Percentiles rank a stretch among this genome's conserved stretches.
These are phyloP conservation scores for Davidsoniella virescens DNA, from an alignment of 2,329 filamentous ascomycete species.

Conservation along the genomic window DNA sequence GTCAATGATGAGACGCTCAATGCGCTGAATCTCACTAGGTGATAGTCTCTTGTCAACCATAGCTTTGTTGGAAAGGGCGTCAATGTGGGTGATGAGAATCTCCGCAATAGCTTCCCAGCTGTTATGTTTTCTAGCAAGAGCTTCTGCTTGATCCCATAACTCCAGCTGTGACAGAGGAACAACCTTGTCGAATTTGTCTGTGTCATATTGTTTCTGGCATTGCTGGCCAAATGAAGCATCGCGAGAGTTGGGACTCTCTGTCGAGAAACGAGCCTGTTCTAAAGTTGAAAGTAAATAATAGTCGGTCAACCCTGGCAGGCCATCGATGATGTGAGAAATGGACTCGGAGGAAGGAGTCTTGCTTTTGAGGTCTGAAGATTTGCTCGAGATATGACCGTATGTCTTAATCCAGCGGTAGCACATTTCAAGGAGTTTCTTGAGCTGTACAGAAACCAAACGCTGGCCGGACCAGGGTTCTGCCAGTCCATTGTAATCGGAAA, in stretches of 20 bases:
- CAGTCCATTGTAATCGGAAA: constrained; percentile 49
- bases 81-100: constrained; percentile 37
- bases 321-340: constrained; percentile 29
- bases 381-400: constrained; percentile 20
- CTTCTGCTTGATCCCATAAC: constrained; percentile 41
- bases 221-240: constrained; percentile 27
- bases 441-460: constrained; percentile 42
- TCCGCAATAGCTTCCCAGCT: constrained; percentile 39
- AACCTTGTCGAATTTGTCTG: constrained; percentile 35
- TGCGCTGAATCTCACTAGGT: constrained; percentile 17
- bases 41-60: constrained; percentile 17
- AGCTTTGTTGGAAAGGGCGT: constrained; percentile 21
- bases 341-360: constrained; percentile 24
- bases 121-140: constrained; percentile 40
- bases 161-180: constrained; percentile 36
- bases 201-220: constrained; percentile 31
- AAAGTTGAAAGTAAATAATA: constrained; percentile 37
- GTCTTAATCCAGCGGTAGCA: constrained; percentile 38
- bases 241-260: constrained; percentile 28
- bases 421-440: constrained; percentile 43
- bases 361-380: constrained; percentile 19
- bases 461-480: constrained; percentile 78
- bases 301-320: constrained; percentile 36
- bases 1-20: constrained; percentile 23
- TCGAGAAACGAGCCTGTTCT: constrained; percentile 36